These are phyloP conservation scores for Camellia oleifera DNA, from an alignment of 179 eudicot genomes.

Conservation along the genomic window DNA sequence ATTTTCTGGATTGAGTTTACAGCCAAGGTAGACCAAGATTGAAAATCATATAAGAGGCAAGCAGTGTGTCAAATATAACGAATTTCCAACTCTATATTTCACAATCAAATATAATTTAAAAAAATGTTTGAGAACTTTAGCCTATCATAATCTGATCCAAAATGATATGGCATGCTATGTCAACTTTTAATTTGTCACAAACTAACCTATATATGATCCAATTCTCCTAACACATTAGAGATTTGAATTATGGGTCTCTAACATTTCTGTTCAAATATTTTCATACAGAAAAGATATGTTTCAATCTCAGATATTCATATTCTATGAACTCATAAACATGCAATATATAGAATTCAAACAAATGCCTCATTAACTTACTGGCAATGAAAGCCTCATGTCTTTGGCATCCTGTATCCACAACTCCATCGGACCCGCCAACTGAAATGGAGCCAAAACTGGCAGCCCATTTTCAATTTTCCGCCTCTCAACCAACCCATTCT, in stretches of 20 bases:
- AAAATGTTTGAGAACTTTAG: too few relatives aligned
- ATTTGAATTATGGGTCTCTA: not conserved
- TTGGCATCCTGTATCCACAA: conserved; percentile 95
- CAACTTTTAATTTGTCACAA: too few relatives aligned
- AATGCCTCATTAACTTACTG: conserved; percentile 44
- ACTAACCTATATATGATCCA: too few relatives aligned
- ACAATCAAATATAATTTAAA: not conserved
- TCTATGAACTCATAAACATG: not conserved
- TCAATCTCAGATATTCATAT: conserved; percentile 1
- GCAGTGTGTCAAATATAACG: not conserved
- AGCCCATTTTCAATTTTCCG: conserved; percentile 21
- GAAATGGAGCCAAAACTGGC: conserved; percentile 86
- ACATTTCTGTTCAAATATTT: not conserved
- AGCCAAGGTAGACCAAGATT: not conserved
- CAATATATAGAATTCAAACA: not conserved
- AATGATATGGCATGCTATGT: too few relatives aligned
- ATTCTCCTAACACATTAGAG: too few relatives aligned
- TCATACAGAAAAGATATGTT: too few relatives aligned
- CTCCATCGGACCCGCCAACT: conserved; percentile 97
- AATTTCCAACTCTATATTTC: not conserved
- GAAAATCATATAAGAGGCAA: too few relatives aligned
- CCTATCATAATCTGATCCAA: too few relatives aligned
- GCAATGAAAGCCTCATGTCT: conserved; percentile 79
- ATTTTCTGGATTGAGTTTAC: not conserved
- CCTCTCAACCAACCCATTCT: conserved; percentile 56